phyloP scores from a whole-genome alignment of 345 rosid genomes.

The Murraya koenigii region DNA sequence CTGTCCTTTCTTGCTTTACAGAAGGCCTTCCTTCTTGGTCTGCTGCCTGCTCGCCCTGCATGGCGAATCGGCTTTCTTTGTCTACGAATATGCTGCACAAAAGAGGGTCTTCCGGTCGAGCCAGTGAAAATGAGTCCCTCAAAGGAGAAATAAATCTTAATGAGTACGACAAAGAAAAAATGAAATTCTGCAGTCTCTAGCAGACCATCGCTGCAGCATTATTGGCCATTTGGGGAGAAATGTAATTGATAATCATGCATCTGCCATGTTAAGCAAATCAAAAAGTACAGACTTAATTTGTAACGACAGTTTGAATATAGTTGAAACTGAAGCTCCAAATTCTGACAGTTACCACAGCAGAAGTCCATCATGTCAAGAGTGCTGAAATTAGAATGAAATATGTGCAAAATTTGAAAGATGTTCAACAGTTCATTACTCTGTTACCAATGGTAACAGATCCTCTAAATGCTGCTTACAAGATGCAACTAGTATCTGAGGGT shows the following conservation, averaged over 20 bases:
- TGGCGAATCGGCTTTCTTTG: too few species aligned
- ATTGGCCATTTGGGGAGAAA: neutral
- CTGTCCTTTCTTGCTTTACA: too few species aligned
- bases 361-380: conserved; percentile 8
- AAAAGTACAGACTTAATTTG: neutral
- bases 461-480: conserved; percentile 20
- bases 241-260: neutral
- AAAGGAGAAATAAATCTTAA: too few species aligned
- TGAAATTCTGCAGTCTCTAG: too few species aligned
- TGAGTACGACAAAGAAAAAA: too few species aligned
- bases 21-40: too few species aligned
- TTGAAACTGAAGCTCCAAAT: conserved; percentile 5
- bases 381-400: conserved; percentile 4
- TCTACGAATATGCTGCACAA: too few species aligned
- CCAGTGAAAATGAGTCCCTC: too few species aligned
- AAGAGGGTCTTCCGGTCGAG: too few species aligned
- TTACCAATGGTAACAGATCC: conserved; percentile 4
- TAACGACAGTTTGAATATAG: neutral
- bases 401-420: conserved; percentile 2
- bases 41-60: too few species aligned
- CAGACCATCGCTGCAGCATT: too few species aligned
- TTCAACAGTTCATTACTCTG: neutral
- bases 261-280: conserved; percentile 2
- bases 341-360: neutral
- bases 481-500: conserved; percentile 19